phyloP scores from a whole-genome alignment of 192 early-diverging fungal species.

The Rhizophagus prolifer region DNA sequence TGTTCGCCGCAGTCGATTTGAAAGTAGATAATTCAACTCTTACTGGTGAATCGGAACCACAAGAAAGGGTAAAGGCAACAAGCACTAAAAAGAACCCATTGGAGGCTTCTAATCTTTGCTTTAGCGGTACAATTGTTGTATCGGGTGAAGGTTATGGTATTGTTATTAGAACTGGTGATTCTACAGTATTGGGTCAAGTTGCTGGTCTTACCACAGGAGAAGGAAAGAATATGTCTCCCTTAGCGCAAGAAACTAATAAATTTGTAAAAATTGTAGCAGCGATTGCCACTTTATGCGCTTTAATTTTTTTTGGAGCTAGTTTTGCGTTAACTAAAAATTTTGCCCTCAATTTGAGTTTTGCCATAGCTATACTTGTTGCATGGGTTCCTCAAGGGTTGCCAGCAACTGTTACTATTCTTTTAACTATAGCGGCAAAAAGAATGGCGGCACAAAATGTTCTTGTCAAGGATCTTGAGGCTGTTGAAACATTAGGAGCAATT shows the following conservation, averaged over 20 bases:
- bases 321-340: constrained; percentile 41
- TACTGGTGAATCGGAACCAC: constrained; percentile 95
- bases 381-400: constrained; percentile 95
- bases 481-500: constrained; percentile 96
- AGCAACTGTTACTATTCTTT: constrained; percentile 89
- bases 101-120: constrained; percentile 89
- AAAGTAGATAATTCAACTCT: constrained; percentile 98
- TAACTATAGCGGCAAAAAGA: constrained; percentile 93
- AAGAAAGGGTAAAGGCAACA: constrained; percentile 59
- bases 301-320: constrained; percentile 83
- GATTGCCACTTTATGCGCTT: constrained; percentile 69
- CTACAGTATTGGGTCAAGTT: constrained; percentile 94
- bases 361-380: constrained; percentile 83
- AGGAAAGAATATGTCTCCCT: constrained; percentile 68
- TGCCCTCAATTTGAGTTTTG: constrained; percentile 80
- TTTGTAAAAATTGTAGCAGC: constrained; percentile 87
- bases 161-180: constrained; percentile 90
- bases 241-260: constrained; percentile 71
- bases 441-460: constrained; percentile 88
- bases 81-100: constrained; percentile 81
- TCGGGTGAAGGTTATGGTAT: constrained; percentile 88
- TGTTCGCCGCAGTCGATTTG: constrained; percentile 78
- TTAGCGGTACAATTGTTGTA: constrained; percentile 85
- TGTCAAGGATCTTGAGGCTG: constrained; percentile 94
- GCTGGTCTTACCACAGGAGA: constrained; percentile 82